Evolutionary conservation across 768 basidiomycete genomes (phyloP), one percentile per base, ranked within the genome.

Genomic region (Stropharia rugosoannulata): DNA sequence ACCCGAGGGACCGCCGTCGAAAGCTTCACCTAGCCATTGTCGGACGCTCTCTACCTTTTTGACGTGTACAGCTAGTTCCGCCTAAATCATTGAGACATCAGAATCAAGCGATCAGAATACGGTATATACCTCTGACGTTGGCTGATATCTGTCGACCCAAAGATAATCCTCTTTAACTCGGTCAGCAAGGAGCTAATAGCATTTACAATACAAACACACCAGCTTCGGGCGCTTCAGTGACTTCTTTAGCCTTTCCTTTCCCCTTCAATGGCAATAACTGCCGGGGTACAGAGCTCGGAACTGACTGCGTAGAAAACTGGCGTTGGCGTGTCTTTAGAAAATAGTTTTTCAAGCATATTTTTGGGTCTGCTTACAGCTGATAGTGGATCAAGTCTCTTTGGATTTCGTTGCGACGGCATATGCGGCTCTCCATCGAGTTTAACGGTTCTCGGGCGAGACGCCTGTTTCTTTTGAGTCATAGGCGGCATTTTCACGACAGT

Each of bases 11-110:
- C 85, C 85, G 1, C 84, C 87, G 1, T 83, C 81, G 37, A 89
- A 82, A 1, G 92, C 88, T 61, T 93, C 91, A 0, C 67, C 56
- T 0, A 94, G 65, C 91, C 91, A 94, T 37, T 78, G 74, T 4
- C 87, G 80, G 7, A 93, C 86, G 56, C 90, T 86, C 49, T 87
- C 84, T 0, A 93, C 84, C 68, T 93, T 94, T 19, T 80, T 80
- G 53, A 83, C 80, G 71, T 95, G 90, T 36, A 95, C 87, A 3
- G 89, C 89, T 7, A 95, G 73, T 38, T 91, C 84, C 39, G 80
- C 84, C 85, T 92, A 41, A 42, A 29, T 39, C 13, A 10, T 53
- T 29, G 25, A 49, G 19, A 53, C 42, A n/a, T 50, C n/a, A 8
- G 44, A 10, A 5, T 9, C 29, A 7, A 32, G 7, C 29, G 29